Conservation (phyloP, 176 grass and related monocot genomes). For the Oryza brachyantha region DNA sequence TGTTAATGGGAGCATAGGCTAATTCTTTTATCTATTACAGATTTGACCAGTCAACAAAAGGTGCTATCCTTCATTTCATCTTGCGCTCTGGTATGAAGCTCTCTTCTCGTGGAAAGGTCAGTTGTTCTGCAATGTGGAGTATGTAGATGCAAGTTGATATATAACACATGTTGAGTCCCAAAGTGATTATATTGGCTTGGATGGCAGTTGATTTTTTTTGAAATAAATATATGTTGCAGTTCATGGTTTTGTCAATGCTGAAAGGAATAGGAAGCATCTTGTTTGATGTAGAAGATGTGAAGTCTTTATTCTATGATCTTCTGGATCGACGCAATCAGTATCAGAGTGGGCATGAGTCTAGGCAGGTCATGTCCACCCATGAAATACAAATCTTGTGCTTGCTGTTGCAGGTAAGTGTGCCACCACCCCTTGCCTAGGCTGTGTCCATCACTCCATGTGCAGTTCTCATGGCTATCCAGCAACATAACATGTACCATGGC, state of each 20-base stretch:
- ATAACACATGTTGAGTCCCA: not conserved
- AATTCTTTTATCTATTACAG: conserved; percentile 45
- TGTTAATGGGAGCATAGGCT: conserved; percentile 4
- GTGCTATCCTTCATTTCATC: conserved; percentile 60
- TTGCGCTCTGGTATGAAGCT: conserved; percentile 64
- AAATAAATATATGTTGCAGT: conserved; percentile 42
- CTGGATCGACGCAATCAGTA: conserved; percentile 42
- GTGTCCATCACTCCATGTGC: not conserved
- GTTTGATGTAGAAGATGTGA: conserved; percentile 60
- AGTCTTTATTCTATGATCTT: conserved; percentile 59
- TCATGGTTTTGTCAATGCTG: conserved; percentile 68
- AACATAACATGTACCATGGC: not conserved
- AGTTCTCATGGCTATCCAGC: not conserved
- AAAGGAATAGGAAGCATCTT: conserved; percentile 84
- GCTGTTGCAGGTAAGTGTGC: conserved; percentile 76
- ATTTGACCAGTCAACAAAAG: conserved; percentile 64
- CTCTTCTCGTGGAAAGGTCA: conserved; percentile 79
- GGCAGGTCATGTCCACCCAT: conserved; percentile 45
- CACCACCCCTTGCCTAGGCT: not conserved
- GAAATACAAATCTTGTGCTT: conserved; percentile 77
- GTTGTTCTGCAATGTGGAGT: conserved; percentile 29
- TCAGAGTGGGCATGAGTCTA: conserved; percentile 31
- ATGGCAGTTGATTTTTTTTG: conserved; percentile 13
- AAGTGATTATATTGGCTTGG: not conserved
- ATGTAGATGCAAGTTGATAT: conserved; percentile 2